Conservation (phyloP, 495 filamentous ascomycete species). For the Achaetomiella virescens region DNA sequence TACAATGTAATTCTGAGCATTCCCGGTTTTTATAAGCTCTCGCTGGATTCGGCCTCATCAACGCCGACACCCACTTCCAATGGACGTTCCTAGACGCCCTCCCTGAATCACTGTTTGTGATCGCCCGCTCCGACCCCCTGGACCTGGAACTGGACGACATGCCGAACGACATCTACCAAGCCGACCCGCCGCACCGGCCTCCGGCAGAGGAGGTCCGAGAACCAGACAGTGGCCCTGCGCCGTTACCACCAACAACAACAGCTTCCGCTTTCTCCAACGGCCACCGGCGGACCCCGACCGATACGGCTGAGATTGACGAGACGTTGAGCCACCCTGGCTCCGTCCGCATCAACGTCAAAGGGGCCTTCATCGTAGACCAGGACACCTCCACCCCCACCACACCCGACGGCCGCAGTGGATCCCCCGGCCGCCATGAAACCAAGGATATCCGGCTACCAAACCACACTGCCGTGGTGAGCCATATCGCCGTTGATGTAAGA, state of each 20-base stretch:
- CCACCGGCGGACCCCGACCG: constrained; percentile 35
- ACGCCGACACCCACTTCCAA: constrained; percentile 16
- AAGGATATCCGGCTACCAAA: constrained; percentile 93
- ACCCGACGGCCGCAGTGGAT: constrained; percentile 46
- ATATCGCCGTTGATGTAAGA: constrained; percentile 92
- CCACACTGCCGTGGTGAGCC: constrained; percentile 86
- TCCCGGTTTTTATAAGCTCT: constrained; percentile 22
- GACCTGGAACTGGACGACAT: constrained; percentile 10
- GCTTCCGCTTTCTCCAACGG: not conserved
- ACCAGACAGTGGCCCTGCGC: not conserved
- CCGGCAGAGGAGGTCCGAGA: constrained; percentile 1
- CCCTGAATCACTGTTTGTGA: constrained; percentile 6
- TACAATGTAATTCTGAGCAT: constrained; percentile 39
- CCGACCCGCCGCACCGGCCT: constrained; percentile 19
- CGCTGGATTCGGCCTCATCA: constrained; percentile 12
- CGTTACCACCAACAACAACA: not conserved
- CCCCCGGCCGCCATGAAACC: constrained; percentile 62
- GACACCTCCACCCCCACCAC: constrained; percentile 47
- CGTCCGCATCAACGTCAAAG: constrained; percentile 89
- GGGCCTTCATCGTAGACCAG: constrained; percentile 91
- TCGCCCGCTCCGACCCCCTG: not conserved
- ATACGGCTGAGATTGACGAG: constrained; percentile 56
- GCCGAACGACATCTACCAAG: constrained; percentile 27
- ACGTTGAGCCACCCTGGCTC: constrained; percentile 77
- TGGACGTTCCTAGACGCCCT: constrained; percentile 16